Conservation (phyloP, 2,329 filamentous ascomycete species). For the Fusarium nisikadoi region DNA sequence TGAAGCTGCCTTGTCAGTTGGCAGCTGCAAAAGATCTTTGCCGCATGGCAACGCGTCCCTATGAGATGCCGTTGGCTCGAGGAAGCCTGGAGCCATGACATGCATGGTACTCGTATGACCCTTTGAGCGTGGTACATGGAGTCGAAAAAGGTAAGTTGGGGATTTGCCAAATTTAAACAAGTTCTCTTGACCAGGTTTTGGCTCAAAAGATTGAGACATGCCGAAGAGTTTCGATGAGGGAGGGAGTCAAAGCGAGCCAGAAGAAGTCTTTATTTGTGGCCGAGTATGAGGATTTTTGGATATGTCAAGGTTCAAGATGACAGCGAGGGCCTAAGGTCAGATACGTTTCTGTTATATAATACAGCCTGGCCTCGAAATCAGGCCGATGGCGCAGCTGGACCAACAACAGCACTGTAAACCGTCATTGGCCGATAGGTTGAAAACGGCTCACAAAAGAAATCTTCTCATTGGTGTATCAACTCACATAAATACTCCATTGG, state of each 20-base stretch:
- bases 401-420: not conserved
- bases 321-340: no score
- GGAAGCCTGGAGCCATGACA: not conserved
- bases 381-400: not conserved
- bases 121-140: accelerated
- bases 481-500: not conserved
- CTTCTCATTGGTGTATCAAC: not conserved
- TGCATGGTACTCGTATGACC: accelerated
- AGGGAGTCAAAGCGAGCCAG: not conserved
- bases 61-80: no score
- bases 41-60: no score
- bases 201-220: not conserved
- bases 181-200: accelerated
- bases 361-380: not conserved
- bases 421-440: not conserved
- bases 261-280: not conserved
- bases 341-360: not conserved
- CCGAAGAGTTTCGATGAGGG: not conserved
- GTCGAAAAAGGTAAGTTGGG: not conserved
- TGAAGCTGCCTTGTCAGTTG: accelerated
- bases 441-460: not conserved
- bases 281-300: no score
- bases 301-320: no score
- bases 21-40: not conserved
- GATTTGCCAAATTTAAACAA: accelerated